Evolutionary conservation across 257 asterid genomes (phyloP).

Genomic region (Solanum chiquidenum): DNA sequence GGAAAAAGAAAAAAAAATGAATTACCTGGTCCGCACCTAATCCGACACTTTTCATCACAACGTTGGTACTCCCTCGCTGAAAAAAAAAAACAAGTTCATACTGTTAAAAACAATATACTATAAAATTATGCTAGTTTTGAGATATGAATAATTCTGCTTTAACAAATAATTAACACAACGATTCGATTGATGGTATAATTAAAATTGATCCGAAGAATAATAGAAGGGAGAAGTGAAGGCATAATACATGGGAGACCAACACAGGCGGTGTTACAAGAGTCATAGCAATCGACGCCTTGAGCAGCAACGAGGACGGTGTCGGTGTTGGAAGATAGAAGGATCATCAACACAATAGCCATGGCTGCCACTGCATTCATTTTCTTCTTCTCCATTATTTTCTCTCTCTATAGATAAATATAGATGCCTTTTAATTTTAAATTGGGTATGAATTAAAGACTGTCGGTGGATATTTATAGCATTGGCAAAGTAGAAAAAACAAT

Average conservation of each 20-base stretch:
- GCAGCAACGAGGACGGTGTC: conserved; percentile 6
- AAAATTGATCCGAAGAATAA: not conserved
- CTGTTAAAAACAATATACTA: not conserved
- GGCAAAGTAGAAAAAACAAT: not conserved
- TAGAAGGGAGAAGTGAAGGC: not conserved
- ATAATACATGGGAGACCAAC: conserved; percentile 20
- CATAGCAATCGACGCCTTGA: conserved; percentile 29
- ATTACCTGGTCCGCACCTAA: conserved; percentile 40
- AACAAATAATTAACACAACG: no score
- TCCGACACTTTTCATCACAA: conserved; percentile 34
- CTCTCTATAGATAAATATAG: not conserved
- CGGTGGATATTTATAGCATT: not conserved
- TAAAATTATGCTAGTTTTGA: not conserved
- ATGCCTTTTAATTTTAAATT: not conserved
- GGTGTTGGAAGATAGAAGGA: conserved; percentile 16
- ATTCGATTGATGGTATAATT: not conserved
- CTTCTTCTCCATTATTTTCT: conserved; percentile 20
- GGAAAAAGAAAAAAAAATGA: accelerated
- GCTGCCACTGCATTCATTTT: conserved; percentile 3
- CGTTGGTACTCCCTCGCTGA: conserved; percentile 24
- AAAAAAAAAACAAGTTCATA: not conserved
- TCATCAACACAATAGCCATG: conserved; percentile 9
- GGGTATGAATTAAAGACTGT: not conserved
- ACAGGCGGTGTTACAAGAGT: conserved; percentile 41
- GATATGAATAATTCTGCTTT: not conserved